phyloP scores from a whole-genome alignment of 139 green algal genomes.

The Desmodesmus armatus region DNA sequence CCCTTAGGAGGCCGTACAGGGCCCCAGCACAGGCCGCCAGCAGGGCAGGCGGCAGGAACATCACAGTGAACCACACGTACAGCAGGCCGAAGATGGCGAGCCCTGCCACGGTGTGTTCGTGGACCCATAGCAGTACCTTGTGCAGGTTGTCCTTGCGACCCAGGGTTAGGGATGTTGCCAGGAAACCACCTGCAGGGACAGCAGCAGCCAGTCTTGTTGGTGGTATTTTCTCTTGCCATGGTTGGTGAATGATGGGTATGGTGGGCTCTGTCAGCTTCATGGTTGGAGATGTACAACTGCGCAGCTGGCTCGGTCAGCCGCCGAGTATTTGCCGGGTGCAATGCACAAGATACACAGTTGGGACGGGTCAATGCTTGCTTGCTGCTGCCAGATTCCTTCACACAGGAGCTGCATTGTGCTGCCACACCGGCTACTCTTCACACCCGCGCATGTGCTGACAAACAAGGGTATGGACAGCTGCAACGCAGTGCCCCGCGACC shows the following conservation, averaged over 20 bases:
- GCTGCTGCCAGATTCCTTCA: background rate
- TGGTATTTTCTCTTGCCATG: background rate
- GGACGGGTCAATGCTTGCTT: background rate
- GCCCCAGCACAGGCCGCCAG: constrained; percentile 44
- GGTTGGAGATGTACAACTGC: too few relatives aligned
- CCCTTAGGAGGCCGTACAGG: constrained; percentile 45
- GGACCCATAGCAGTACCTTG: constrained; percentile 41
- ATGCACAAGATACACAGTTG: too few relatives aligned
- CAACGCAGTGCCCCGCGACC: background rate
- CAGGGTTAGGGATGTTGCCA: constrained; percentile 10
- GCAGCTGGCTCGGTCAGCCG: background rate
- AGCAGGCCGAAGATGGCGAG: constrained; percentile 37
- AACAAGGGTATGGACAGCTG: background rate
- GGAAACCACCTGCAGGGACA: constrained; percentile 24
- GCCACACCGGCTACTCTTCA: background rate
- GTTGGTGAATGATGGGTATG: background rate
- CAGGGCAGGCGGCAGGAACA: constrained; percentile 46
- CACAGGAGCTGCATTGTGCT: background rate
- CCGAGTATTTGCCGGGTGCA: background rate
- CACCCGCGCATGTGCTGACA: background rate
- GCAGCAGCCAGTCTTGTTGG: background rate
- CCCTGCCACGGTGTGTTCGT: constrained; percentile 22
- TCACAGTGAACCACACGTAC: constrained; percentile 35
- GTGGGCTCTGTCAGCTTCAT: too few relatives aligned
- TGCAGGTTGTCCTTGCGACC: constrained; percentile 39